These are phyloP conservation scores for Uronychia setigera DNA, from an alignment of 73 alveolate species.

Conservation along the genomic window DNA sequence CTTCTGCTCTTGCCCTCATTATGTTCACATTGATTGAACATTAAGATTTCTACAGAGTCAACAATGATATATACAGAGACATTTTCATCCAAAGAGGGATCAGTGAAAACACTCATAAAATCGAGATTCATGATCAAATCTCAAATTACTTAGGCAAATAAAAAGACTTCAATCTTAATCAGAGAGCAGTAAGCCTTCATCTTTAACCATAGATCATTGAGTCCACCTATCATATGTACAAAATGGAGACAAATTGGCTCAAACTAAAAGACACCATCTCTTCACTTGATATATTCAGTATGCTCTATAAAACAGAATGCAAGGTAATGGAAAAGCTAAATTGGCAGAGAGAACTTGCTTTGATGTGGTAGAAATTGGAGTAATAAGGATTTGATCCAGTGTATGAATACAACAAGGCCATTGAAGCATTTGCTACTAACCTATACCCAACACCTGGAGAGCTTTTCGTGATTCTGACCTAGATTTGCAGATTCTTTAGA, in stretches of 20 bases:
- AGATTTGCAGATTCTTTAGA: constrained; percentile 40
- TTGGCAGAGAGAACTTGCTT: not conserved
- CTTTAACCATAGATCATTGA: constrained; percentile 3
- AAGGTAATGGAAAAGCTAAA: no score
- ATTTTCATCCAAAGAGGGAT: constrained; percentile 6
- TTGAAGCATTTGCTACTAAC: constrained; percentile 36
- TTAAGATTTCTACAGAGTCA: constrained; percentile 10
- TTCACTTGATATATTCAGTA: constrained; percentile 25
- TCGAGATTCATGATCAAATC: constrained; percentile 34
- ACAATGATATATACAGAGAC: constrained; percentile 17
- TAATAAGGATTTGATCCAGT: constrained; percentile 55
- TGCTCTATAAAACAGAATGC: constrained; percentile 23
- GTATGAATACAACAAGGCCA: constrained; percentile 43
- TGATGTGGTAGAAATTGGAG: constrained; percentile 37
- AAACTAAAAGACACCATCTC: constrained; percentile 32
- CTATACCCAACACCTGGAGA: constrained; percentile 39
- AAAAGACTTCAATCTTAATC: constrained; percentile 13
- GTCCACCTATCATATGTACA: constrained; percentile 25
- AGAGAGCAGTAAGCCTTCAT: constrained; percentile 20
- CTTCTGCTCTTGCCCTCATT: not conserved
- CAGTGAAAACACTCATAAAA: constrained; percentile 14
- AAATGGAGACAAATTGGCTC: constrained; percentile 27
- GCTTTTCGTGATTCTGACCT: constrained; percentile 28
- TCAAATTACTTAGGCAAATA: constrained; percentile 11
- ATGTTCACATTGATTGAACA: constrained; percentile 22